These are phyloP conservation scores for Colletotrichum sp. DNA, from an alignment of 2,329 filamentous ascomycete genomes.

Conservation along the genomic window DNA sequence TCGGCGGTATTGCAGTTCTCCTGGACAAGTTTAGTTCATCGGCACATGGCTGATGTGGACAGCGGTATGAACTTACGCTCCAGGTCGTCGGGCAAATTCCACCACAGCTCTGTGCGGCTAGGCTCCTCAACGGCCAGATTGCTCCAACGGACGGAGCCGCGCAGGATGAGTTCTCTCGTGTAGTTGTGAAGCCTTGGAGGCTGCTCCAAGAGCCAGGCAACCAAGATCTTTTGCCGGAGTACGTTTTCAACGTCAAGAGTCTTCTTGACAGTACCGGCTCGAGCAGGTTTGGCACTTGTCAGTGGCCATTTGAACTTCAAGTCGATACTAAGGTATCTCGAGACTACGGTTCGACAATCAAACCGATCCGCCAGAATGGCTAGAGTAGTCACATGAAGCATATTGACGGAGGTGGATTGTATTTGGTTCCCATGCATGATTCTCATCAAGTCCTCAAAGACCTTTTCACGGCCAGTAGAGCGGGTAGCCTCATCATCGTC, in stretches of 20 bases:
- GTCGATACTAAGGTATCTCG: conserved; percentile 54
- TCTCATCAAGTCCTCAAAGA: conserved; percentile 71
- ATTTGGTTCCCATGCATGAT: conserved; percentile 64
- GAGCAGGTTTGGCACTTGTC: conserved; percentile 42
- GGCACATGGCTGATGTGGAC: neutral
- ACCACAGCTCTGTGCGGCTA: conserved; percentile 61
- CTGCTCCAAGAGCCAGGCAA: conserved; percentile 69
- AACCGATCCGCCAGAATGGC: conserved; percentile 77
- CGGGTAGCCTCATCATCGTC: conserved; percentile 74
- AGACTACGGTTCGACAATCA: conserved; percentile 63
- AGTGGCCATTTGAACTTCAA: conserved; percentile 61
- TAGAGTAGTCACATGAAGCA: conserved; percentile 70
- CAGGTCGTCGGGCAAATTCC: conserved; percentile 71
- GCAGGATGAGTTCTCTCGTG: conserved; percentile 69
- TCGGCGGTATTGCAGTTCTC: conserved; percentile 70
- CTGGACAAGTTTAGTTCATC: conserved; percentile 36
- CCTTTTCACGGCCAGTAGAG: conserved; percentile 60
- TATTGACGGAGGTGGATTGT: conserved; percentile 46
- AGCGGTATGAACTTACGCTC: conserved; percentile 56
- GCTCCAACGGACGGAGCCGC: conserved; percentile 67
- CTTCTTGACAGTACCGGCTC: conserved; percentile 36
- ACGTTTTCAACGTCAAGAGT: conserved; percentile 64
- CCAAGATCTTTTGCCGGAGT: conserved; percentile 71
- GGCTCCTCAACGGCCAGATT: conserved; percentile 37
- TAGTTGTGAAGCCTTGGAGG: conserved; percentile 63